phyloP scores from a whole-genome alignment of 257 asterid species.

The Ballota nigra region DNA sequence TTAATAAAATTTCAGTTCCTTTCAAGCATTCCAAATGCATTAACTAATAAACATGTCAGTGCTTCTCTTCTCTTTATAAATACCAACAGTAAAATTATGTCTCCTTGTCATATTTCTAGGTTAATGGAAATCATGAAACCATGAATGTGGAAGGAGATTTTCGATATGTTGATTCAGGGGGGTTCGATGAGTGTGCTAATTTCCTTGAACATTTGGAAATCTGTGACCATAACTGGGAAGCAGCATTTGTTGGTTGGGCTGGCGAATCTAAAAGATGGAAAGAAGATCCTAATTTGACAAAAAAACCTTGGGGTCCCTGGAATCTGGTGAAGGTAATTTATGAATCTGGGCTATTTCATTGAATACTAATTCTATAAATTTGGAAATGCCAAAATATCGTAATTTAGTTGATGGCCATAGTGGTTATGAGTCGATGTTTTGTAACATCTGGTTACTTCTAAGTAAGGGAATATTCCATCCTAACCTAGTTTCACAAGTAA shows the following conservation, averaged over 20 bases:
- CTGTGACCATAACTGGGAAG: constrained; percentile 75
- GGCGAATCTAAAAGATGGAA: constrained; percentile 57
- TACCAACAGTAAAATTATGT: background rate
- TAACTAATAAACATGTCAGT: constrained; percentile 4
- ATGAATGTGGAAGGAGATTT: constrained; percentile 95
- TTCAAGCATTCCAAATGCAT: background rate
- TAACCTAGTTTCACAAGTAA: background rate
- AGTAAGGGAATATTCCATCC: background rate
- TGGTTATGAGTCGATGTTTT: constrained; percentile 9
- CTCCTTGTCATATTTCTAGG: constrained; percentile 39
- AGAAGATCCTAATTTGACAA: constrained; percentile 45
- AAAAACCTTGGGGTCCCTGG: constrained; percentile 72
- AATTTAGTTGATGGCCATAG: constrained; percentile 4
- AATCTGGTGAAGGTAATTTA: constrained; percentile 77
- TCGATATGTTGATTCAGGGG: constrained; percentile 80
- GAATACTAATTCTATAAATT: background rate
- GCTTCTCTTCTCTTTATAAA: background rate
- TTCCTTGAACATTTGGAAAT: constrained; percentile 78
- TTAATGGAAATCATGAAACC: constrained; percentile 96
- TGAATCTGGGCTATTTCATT: constrained; percentile 19
- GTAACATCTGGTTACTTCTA: constrained; percentile 10
- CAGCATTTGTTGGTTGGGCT: constrained; percentile 80
- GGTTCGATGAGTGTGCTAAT: constrained; percentile 71
- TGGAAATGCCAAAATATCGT: background rate
- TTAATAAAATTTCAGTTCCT: background rate